Evolutionary conservation across 2,329 filamentous ascomycete species (phyloP).

Genomic region (Diaporthe sp.): DNA sequence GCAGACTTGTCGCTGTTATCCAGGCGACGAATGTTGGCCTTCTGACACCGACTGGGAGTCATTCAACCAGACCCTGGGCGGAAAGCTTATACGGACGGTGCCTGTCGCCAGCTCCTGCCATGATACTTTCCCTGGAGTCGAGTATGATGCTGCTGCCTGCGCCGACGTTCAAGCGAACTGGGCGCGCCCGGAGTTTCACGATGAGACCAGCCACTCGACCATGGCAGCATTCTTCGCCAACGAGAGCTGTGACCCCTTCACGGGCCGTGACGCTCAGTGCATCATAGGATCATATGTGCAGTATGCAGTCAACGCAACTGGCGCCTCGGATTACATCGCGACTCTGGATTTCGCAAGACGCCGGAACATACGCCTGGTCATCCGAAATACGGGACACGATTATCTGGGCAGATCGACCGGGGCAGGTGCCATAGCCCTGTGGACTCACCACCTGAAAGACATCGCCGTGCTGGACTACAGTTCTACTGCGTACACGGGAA

Average conservation of each 20-base stretch:
- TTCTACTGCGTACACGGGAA: slow-evolving; percentile 57
- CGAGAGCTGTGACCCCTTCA: slow-evolving; percentile 46
- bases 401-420: slow-evolving; percentile 66
- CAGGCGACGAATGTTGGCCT: slow-evolving; percentile 67
- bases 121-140: slow-evolving; percentile 32
- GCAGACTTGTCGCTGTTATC: slow-evolving; percentile 59
- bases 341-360: slow-evolving; percentile 51
- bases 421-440: slow-evolving; percentile 60
- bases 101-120: slow-evolving; percentile 60
- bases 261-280: slow-evolving; percentile 53
- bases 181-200: slow-evolving; percentile 37
- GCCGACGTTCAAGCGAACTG: slow-evolving; percentile 36
- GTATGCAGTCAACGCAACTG: slow-evolving; percentile 47
- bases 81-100: slow-evolving; percentile 62
- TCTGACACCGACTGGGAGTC: slow-evolving; percentile 55
- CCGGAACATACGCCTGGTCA: slow-evolving; percentile 59
- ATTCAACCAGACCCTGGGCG: slow-evolving; percentile 64
- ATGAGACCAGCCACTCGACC: slow-evolving; percentile 9
- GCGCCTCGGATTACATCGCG: slow-evolving; percentile 40
- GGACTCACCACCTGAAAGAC: slow-evolving; percentile 61
- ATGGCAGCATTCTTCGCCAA: slow-evolving; percentile 45
- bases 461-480: slow-evolving; percentile 47
- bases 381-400: slow-evolving; percentile 65
- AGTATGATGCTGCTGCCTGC: slow-evolving; percentile 37
- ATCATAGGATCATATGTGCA: slow-evolving; percentile 51